Conservation (phyloP, 2,329 filamentous ascomycete genomes). For the Colletotrichum scovillei region DNA sequence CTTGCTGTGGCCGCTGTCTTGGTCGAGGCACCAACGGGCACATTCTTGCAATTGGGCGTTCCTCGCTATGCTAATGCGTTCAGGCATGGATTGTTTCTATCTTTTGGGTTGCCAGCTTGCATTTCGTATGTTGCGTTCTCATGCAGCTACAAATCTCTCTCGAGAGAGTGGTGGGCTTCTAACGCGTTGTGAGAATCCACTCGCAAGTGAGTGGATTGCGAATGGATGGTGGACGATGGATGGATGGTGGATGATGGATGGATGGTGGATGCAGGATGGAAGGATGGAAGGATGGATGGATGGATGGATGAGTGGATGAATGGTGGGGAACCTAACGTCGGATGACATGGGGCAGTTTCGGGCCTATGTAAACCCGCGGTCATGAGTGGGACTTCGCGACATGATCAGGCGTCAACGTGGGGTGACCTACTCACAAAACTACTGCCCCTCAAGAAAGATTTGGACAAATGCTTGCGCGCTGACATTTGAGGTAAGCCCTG, state of each 20-base stretch:
- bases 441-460: background rate
- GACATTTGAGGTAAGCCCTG: background rate
- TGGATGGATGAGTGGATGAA: background rate
- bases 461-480: background rate
- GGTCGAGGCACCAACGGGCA: too few species aligned
- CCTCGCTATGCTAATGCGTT: too few species aligned
- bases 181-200: too few species aligned
- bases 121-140: too few species aligned
- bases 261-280: background rate
- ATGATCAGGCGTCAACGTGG: background rate
- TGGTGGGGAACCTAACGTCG: background rate
- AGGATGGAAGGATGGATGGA: background rate
- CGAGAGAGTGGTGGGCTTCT: too few species aligned
- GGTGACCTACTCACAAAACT: background rate
- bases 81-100: too few species aligned
- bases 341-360: background rate
- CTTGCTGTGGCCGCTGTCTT: too few species aligned
- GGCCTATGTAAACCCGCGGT: background rate
- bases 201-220: too few species aligned
- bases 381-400: background rate
- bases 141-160: too few species aligned
- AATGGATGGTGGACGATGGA: background rate
- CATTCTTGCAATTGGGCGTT: too few species aligned
- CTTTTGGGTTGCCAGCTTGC: too few species aligned
- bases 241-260: background rate